Evolutionary conservation across 2,329 filamentous ascomycete species (phyloP), one percentile per base, ranked within the genome.

Genomic region (Fusarium azukiicola): DNA sequence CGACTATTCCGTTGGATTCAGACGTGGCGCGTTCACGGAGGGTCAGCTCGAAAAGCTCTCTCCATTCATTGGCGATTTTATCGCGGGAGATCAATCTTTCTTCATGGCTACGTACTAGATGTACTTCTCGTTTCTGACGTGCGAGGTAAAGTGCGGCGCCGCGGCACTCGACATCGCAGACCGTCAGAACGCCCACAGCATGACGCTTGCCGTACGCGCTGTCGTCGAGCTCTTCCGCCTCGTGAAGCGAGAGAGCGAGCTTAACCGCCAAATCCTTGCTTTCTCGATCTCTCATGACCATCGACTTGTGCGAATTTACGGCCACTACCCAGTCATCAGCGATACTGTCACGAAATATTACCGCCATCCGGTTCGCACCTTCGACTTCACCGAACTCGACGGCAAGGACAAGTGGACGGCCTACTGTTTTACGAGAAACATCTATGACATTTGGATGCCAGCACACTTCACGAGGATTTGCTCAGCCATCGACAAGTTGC

Each of bases 81-180:
- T 85, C 38, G 50, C 67, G 42, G 82, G 83, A 19, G 84, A 88
- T 71, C 80, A 80, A 67, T 91, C 86, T 27, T 87, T 82, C 75
- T 90, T 91, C 69, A 88, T 89, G 84, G 87, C 80, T 13, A 91
- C 88, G 16, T 88, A 85, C 69, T 82, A 87, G 9, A 90, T 91
- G 84, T 89, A 88, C 83, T 91, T 92, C 76, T 89, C 89, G 5
- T 92, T 91, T 76, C 83, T 92, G 0, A 87, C 87, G 1, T 90
- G 87, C 80, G 88, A 92, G 79, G 89, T 91, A 2, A 90, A 91
- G 80, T 90, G 87, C 74, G 86, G 88, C 56, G 80, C 82, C 40
- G 83, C 76, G 38, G 84, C 79, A 2, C 87, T 89, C 10, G 82
- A 88, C 67, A 70, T 87, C 17, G 86, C 87, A 5, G 86, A 88